These are phyloP conservation scores for Populus ilicifolia DNA, from an alignment of 345 rosid species.

Conservation along the genomic window DNA sequence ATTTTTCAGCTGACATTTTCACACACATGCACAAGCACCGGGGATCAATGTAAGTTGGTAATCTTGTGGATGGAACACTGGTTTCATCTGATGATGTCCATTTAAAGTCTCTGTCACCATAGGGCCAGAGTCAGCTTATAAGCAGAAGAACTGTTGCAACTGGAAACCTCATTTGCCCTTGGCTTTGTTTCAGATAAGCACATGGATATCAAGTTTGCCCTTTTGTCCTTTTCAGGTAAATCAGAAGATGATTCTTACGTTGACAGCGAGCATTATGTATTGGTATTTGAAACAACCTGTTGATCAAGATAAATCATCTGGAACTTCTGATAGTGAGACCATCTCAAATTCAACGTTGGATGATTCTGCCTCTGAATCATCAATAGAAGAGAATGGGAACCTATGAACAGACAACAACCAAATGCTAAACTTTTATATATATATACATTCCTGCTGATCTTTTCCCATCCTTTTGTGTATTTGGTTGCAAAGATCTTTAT, in stretches of 20 bases:
- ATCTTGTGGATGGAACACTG: no score
- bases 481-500: conserved; percentile 2
- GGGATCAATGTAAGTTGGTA: no score
- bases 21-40: no score
- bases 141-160: no score
- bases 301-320: conserved; percentile 48
- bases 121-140: no score
- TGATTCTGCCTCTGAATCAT: conserved; percentile 80
- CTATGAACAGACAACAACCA: conserved; percentile 9
- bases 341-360: conserved; percentile 69
- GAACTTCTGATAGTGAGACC: conserved; percentile 66
- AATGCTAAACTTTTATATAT: background rate
- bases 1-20: no score
- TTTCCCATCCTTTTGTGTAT: background rate
- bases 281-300: conserved; percentile 84
- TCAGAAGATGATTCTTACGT: conserved; percentile 92
- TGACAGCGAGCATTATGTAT: conserved; percentile 89
- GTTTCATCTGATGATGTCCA: no score
- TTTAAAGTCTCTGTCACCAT: no score
- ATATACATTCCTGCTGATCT: background rate
- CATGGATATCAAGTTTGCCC: no score
- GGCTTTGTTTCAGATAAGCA: no score
- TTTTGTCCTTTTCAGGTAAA: conserved; percentile 56
- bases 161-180: no score
- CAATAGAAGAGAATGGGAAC: conserved; percentile 51